These are phyloP conservation scores for Escallonia herrerae DNA, from an alignment of 129 eudicot genomes.

Conservation along the genomic window DNA sequence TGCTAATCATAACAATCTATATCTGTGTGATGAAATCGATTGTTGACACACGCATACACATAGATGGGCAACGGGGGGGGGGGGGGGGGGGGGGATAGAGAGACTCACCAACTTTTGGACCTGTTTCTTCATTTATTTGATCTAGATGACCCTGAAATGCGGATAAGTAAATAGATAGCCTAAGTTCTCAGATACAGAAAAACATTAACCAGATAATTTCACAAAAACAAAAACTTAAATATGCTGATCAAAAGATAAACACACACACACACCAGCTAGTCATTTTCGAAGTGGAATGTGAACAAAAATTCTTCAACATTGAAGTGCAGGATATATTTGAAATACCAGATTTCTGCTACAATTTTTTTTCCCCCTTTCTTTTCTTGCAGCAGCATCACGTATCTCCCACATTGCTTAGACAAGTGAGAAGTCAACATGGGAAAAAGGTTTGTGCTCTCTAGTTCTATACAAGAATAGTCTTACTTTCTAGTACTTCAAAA, in stretches of 20 bases:
- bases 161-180: constrained; percentile 3
- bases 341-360: no score
- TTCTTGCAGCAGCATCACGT: no score
- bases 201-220: background rate
- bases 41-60: background rate
- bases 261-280: no score
- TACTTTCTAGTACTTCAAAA: no score
- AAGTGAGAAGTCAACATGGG: no score
- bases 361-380: no score
- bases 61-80: constrained; percentile 1
- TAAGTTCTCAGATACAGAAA: background rate
- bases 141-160: constrained; percentile 55
- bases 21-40: background rate
- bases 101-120: constrained; percentile 51
- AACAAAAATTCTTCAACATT: no score
- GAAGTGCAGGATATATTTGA: no score
- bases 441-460: no score
- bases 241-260: background rate
- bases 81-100: background rate
- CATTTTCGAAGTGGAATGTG: no score
- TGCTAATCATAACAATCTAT: constrained; percentile 2
- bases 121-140: constrained; percentile 48
- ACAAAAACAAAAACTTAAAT: background rate
- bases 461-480: no score
- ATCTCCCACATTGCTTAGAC: no score